Conservation (phyloP, 2,329 filamentous ascomycete species). For the Fusarium sp. region DNA sequence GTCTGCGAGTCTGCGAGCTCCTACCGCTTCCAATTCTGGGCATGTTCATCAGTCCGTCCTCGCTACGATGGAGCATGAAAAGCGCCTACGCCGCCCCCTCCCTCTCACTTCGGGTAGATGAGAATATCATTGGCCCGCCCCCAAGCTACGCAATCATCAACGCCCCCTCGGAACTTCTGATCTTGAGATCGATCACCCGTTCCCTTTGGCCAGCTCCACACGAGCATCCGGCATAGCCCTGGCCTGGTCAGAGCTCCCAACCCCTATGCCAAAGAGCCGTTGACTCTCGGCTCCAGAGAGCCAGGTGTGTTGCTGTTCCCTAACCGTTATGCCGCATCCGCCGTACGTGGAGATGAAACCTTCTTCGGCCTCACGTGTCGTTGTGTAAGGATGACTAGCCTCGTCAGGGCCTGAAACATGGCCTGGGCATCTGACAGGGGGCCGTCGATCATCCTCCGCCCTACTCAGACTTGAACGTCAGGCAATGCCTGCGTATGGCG, state of each 20-base stretch:
- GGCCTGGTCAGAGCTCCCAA: conserved; percentile 25
- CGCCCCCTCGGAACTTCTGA: conserved; percentile 37
- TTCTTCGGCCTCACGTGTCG: conserved; percentile 44
- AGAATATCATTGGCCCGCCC: conserved; percentile 44
- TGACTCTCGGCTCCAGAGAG: conserved; percentile 29
- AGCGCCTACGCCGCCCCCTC: conserved; percentile 35
- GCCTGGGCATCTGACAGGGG: conserved; percentile 37
- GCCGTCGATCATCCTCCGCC: conserved; percentile 34
- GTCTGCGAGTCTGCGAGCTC: conserved; percentile 23
- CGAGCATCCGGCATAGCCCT: conserved; percentile 27
- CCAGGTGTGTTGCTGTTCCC: conserved; percentile 30
- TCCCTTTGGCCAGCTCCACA: conserved; percentile 33
- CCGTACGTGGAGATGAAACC: conserved; percentile 44
- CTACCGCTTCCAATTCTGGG: conserved; percentile 31
- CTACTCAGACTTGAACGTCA: conserved; percentile 27
- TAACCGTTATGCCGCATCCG: conserved; percentile 41
- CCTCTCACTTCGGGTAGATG: conserved; percentile 46
- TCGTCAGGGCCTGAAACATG: conserved; percentile 42
- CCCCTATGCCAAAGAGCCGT: conserved; percentile 22
- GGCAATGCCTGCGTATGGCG: conserved; percentile 30
- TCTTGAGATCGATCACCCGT: conserved; percentile 33
- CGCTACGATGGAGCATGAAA: conserved; percentile 27
- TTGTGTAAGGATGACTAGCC: conserved; percentile 37
- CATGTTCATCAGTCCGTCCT: conserved; percentile 23
- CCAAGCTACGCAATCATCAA: conserved; percentile 35